phyloP scores from a whole-genome alignment of 345 rosid genomes.

The Eutrema heterophyllum region DNA sequence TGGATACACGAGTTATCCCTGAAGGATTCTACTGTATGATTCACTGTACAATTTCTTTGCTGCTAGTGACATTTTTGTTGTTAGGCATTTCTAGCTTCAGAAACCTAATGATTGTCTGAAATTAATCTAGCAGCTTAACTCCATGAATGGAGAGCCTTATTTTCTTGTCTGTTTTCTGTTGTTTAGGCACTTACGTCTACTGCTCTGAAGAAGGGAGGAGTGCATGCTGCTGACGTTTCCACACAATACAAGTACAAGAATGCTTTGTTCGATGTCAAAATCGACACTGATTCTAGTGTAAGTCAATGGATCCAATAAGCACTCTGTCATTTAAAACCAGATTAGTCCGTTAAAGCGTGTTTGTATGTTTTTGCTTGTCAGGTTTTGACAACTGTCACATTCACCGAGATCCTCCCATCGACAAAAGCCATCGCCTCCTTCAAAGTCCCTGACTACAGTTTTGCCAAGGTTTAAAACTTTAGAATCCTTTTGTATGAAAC shows the following conservation, averaged over 20 bases:
- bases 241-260: conserved; percentile 74
- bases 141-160: neutral
- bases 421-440: conserved; percentile 76
- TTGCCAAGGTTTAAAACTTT: conserved; percentile 64
- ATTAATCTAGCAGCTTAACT: neutral
- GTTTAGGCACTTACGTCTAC: conserved; percentile 78
- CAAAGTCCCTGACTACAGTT: conserved; percentile 70
- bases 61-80: neutral
- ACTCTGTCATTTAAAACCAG: neutral
- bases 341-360: neutral
- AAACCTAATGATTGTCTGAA: neutral
- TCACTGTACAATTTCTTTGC: neutral
- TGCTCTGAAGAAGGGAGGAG: conserved; percentile 70
- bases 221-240: conserved; percentile 73
- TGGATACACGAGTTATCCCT: neutral
- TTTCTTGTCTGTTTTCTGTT: neutral
- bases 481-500: neutral
- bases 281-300: conserved; percentile 82
- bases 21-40: neutral
- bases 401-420: conserved; percentile 71
- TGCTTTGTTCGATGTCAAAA: conserved; percentile 63
- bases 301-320: conserved; percentile 9
- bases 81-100: neutral
- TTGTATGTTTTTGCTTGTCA: conserved; percentile 29
- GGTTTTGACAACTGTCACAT: conserved; percentile 65